Base-by-base conservation (phyloP, 2,329 filamentous ascomycete genomes). In the Diaporthe destruens region DNA sequence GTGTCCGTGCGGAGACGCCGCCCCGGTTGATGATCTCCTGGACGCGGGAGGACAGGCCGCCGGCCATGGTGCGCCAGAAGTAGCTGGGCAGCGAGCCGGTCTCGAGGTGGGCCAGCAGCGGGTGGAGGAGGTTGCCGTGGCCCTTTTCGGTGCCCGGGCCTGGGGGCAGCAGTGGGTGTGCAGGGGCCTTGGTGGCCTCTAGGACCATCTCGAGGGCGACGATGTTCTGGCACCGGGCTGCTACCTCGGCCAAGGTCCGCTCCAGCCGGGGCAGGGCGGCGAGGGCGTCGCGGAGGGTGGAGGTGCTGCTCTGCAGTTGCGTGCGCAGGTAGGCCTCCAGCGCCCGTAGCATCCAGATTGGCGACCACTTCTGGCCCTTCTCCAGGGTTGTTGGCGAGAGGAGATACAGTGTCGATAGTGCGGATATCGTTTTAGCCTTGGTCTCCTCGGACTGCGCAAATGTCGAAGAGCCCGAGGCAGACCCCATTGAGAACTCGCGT, bases 41-140 rank as follows among this genome's bases (percentile, higher is more conserved):
- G 0, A 98, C 94, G 29, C 94, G 89, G 0, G 91, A 85, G 4
- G 92, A 90, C 73, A 98, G 86, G 71, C 90, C 92, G 0, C 93
- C 90, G 0, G 96, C 96, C 78, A 98, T 88, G 11, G 93, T 93
- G 69, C 96, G 89, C 95, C 96, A 99, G 84, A 98, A 99, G 81
- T 96, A 97, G 0, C 93, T 96, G 1, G 94, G 91, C 20, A 99
- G 85, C 2, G 94, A 96, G 0, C 93, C 90, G 0, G 95, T 98
- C 81, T 98, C 96, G 9, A 99, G 88, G n/a, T 92, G 87, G 14
- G 89, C 85, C 11, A 97, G 88, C 0, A 98, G 84, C 0, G 92
- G 92, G 72, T 92, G 89, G 0, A 98, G 86, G 54, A 98, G 87
- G 72, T 85, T 88, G 3, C 79, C 74, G 25, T 82, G 79, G 6